These are phyloP conservation scores for Epichloe baconii DNA, from an alignment of 2,329 filamentous ascomycete genomes.

Conservation along the genomic window DNA sequence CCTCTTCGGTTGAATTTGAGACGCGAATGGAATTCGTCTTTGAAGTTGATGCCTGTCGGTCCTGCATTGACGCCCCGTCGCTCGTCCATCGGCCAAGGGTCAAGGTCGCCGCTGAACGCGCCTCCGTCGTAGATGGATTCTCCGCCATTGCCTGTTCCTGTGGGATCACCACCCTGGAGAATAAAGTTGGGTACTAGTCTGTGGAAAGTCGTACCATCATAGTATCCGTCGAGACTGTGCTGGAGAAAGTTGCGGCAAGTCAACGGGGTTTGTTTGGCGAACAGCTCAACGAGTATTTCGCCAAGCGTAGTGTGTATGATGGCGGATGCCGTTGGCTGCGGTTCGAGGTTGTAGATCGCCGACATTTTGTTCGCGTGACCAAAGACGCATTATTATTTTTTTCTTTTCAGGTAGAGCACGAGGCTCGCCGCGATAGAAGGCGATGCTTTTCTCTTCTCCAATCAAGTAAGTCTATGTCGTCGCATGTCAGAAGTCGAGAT, in stretches of 20 bases:
- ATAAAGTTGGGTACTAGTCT: slow-evolving; percentile 86
- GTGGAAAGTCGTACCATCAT: slow-evolving; percentile 87
- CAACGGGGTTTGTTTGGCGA: slow-evolving; percentile 85
- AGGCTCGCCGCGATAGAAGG: neutral
- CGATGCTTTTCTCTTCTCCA: neutral
- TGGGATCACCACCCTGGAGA: slow-evolving; percentile 88
- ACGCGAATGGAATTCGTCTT: slow-evolving; percentile 82
- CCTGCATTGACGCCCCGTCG: slow-evolving; percentile 49
- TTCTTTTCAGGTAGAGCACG: neutral
- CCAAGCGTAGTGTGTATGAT: slow-evolving; percentile 83
- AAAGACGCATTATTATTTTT: neutral
- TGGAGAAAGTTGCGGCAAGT: slow-evolving; percentile 94
- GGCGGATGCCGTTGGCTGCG: slow-evolving; percentile 83
- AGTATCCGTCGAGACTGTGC: slow-evolving; percentile 89
- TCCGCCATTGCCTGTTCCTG: slow-evolving; percentile 80
- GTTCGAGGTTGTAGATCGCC: slow-evolving; percentile 84
- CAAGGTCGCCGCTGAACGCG: slow-evolving; percentile 57
- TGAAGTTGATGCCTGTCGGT: slow-evolving; percentile 45
- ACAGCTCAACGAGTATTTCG: slow-evolving; percentile 83
- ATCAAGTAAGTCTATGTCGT: neutral
- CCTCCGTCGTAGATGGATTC: slow-evolving; percentile 86
- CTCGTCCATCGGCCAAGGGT: slow-evolving; percentile 58
- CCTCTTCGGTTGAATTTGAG: slow-evolving; percentile 88
- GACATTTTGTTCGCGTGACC: slow-evolving; percentile 54
- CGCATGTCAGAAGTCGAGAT: neutral